These are phyloP conservation scores for Ramaria sp. DNA, from an alignment of 768 basidiomycete species.

Conservation along the genomic window DNA sequence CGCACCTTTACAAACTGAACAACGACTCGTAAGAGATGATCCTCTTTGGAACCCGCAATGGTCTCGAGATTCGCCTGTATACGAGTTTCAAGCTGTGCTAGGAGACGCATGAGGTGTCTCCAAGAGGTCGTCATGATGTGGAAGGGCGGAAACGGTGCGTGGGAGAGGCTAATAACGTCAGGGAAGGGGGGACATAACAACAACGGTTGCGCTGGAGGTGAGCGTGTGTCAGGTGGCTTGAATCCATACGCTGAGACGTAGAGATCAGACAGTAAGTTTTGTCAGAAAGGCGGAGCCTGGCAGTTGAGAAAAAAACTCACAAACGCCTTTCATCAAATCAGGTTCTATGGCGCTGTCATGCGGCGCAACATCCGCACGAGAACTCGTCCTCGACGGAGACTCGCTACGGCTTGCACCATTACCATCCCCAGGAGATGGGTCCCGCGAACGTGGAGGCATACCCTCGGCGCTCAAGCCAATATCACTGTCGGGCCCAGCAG, in stretches of 20 bases:
- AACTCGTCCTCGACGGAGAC: neutral
- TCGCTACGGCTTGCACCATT: neutral
- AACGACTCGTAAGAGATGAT: constrained; percentile 57
- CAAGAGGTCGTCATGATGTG: constrained; percentile 68
- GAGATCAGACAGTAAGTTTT: neutral
- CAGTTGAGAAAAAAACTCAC: neutral
- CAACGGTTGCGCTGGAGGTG: constrained; percentile 20
- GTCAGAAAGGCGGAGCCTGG: neutral
- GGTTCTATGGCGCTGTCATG: neutral
- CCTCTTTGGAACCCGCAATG: constrained; percentile 41
- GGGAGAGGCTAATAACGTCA: constrained; percentile 63
- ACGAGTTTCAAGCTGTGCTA: constrained; percentile 61
- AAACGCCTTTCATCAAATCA: neutral
- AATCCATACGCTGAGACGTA: constrained; percentile 56
- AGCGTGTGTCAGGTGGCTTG: constrained; percentile 41
- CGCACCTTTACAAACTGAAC: constrained; percentile 71
- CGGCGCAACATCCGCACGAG: neutral
- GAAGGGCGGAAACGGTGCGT: constrained; percentile 53
- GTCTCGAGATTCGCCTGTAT: constrained; percentile 66
- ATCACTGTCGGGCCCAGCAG: neutral
- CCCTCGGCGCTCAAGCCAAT: neutral
- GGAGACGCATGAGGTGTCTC: constrained; percentile 61
- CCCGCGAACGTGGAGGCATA: neutral
- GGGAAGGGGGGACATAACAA: constrained; percentile 51
- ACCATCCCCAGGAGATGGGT: neutral